A percentile compares a stretch with the other conserved stretches of the same genome.
Evolutionary conservation across 2,329 filamentous ascomycete species (phyloP).

Genomic region (Penicillium nordicum): DNA sequence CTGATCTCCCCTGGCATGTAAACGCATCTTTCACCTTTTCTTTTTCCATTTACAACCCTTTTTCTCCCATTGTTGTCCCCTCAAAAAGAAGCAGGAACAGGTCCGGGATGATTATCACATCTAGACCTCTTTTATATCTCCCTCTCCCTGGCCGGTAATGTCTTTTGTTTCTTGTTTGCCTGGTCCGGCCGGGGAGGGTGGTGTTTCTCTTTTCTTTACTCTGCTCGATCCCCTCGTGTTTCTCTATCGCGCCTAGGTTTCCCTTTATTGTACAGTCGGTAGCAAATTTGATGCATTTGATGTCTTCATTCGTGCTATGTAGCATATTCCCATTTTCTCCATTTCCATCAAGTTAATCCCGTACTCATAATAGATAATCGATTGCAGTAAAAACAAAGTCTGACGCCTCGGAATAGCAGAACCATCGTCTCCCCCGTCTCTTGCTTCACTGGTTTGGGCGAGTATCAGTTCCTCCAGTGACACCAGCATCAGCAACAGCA

Average conservation of each 20-base stretch:
- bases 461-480: neutral
- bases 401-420: neutral
- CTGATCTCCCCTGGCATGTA: conserved; percentile 89
- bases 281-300: conserved; percentile 30
- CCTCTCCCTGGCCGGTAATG: conserved; percentile 16
- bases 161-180: conserved; percentile 4
- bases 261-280: conserved; percentile 28
- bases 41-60: conserved; percentile 3
- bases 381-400: neutral
- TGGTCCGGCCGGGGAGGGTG: conserved; percentile 12
- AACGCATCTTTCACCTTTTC: conserved; percentile 36
- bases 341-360: neutral
- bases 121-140: conserved; percentile 21
- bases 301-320: conserved; percentile 15
- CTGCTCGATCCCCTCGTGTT: conserved; percentile 24
- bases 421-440: neutral
- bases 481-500: neutral
- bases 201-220: conserved; percentile 23
- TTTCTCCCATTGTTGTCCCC: conserved; percentile 11
- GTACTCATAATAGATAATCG: neutral
- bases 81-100: conserved; percentile 20
- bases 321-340: neutral
- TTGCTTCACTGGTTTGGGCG: neutral
- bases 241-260: conserved; percentile 26
- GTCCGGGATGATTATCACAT: conserved; percentile 11